Base-by-base conservation (phyloP, 768 basidiomycete species). In the Tulasnella sp. region DNA sequence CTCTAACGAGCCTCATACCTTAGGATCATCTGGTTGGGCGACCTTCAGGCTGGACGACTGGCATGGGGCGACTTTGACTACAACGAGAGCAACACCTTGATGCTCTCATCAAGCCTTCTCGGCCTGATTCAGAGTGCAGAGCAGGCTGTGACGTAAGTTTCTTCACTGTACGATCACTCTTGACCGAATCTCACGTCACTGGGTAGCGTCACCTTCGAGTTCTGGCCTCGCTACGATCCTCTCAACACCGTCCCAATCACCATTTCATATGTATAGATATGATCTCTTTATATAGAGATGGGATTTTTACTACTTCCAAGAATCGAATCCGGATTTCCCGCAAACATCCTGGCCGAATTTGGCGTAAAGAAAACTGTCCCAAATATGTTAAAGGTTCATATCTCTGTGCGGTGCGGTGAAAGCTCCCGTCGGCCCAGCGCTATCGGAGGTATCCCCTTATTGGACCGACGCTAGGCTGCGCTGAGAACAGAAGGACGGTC, bases 291-390 rank as follows among this genome's bases (percentile, higher is more conserved):
- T 26, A 16, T 13, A 35, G 26, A 26, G 29, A 32, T n/a, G 5
- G 11, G 10, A 26, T 72, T 1, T 72, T 40, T 39, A 23, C 20
- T 39, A 88, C 79, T 83, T 87, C 92, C 91, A 93, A 37, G 91
- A 91, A 83, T 92, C 90, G 80, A 94, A 93, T 42, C 93, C 85
- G 11, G 91, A 88, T 84, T 94, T 93, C 0, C 93, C 93, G 51
- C 91, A 88, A 82, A 87, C 85, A 29, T 90, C 90, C 82, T 91
- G 89, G 80, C 94, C 91, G 80, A 93, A 94, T 37, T 87, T 86
- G 26, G 86, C 86, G 83, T 92, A 94, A 48, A 85, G 35, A 35
- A 5, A 35, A 35, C 5, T 35, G 35, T 35, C 35, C 35, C 35
- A 5, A 35, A 35, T 35, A 35, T 35, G 35, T 35, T 5, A 2